Evolutionary conservation across 345 rosid species (phyloP).

Genomic region (Gossypium rotundifolium): DNA sequence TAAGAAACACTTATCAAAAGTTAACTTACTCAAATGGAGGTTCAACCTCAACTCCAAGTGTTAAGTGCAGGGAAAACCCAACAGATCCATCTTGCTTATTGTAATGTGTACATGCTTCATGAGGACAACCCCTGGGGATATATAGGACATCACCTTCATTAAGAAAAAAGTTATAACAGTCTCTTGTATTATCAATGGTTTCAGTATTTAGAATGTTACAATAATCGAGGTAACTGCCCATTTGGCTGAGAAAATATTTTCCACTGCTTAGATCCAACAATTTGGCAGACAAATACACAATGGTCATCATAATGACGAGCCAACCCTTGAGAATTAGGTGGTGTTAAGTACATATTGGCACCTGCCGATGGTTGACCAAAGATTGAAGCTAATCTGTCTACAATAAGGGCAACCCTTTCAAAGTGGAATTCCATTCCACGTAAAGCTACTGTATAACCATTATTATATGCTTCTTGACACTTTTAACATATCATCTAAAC

Average conservation of each 20-base stretch:
- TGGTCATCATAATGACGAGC: constrained; percentile 53
- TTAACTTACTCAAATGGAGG: constrained; percentile 61
- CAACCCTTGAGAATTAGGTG: constrained; percentile 58
- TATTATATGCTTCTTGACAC: constrained; percentile 43
- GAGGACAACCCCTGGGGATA: constrained; percentile 54
- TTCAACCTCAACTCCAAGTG: constrained; percentile 57
- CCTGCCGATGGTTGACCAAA: constrained; percentile 70
- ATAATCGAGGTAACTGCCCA: constrained; percentile 40
- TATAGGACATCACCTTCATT: constrained; percentile 54
- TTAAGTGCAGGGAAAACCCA: constrained; percentile 47
- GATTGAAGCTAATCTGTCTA: constrained; percentile 47
- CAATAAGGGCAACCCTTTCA: constrained; percentile 35
- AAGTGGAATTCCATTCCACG: constrained; percentile 53
- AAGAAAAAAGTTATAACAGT: constrained; percentile 25
- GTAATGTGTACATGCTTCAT: constrained; percentile 41
- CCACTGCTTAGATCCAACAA: constrained; percentile 46
- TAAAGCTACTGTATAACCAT: constrained; percentile 51
- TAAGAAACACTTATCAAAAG: neutral
- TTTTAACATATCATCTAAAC: constrained; percentile 24
- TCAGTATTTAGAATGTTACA: constrained; percentile 17
- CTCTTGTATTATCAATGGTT: constrained; percentile 16
- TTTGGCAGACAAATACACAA: constrained; percentile 62
- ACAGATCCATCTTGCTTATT: constrained; percentile 14
- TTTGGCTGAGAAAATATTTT: constrained; percentile 30
- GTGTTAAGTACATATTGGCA: constrained; percentile 57